These are phyloP conservation scores for Daldinia loculata DNA, from an alignment of 495 filamentous ascomycete genomes.

Conservation along the genomic window DNA sequence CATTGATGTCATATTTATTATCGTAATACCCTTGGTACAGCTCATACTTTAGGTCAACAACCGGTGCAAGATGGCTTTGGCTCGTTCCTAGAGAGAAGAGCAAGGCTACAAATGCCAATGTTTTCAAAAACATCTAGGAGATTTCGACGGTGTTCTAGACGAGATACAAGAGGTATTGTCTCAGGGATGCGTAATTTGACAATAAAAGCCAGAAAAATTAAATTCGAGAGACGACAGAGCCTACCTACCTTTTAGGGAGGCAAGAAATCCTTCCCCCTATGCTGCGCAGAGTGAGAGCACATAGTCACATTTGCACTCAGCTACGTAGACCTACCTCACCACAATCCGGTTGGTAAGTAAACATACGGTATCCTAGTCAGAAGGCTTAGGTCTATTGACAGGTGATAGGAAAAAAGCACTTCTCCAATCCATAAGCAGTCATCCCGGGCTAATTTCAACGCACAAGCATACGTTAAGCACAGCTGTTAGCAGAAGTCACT, in stretches of 20 bases:
- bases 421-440: not conserved
- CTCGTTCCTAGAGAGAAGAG: conserved; percentile 3
- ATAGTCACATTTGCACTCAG: not conserved
- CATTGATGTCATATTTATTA: conserved; percentile 31
- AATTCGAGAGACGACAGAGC: not conserved
- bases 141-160: too few relatives aligned
- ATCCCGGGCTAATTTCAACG: not conserved
- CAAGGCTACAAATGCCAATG: not conserved
- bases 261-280: not conserved
- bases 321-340: not conserved
- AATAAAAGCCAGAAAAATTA: not conserved
- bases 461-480: not conserved
- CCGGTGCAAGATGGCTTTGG: conserved; percentile 21
- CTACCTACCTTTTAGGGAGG: not conserved
- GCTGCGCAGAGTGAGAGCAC: not conserved
- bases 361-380: not conserved
- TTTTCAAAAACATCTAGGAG: conserved; percentile 15
- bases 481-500: not conserved
- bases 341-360: not conserved
- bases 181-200: not conserved
- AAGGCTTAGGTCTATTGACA: not conserved
- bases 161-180: not conserved
- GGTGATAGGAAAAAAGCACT: not conserved
- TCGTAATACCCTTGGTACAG: conserved; percentile 46
- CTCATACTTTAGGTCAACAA: conserved; percentile 48